These are phyloP conservation scores for Calonectria pseudoreteaudii DNA, from an alignment of 2,329 filamentous ascomycete genomes.

Conservation along the genomic window DNA sequence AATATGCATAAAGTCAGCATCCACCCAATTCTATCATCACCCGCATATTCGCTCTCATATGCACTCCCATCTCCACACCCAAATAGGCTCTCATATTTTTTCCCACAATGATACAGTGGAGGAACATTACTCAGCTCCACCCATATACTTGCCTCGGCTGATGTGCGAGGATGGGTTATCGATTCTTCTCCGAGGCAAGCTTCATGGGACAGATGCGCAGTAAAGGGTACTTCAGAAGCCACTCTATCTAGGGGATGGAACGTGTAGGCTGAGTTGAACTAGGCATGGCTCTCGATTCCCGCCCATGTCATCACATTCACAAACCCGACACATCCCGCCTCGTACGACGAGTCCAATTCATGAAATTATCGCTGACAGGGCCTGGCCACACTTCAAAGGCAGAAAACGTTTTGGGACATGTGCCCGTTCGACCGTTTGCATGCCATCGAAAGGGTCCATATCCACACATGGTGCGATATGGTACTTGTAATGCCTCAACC, in stretches of 20 bases:
- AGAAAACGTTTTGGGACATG: constrained; percentile 47
- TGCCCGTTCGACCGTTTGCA: not conserved
- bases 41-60: too few species aligned
- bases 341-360: constrained; percentile 43
- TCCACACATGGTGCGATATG: constrained; percentile 38
- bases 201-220: constrained; percentile 51
- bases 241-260: constrained; percentile 48
- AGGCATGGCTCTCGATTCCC: constrained; percentile 54
- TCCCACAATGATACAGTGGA: not conserved
- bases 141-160: constrained; percentile 51
- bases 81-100: not conserved
- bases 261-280: constrained; percentile 56
- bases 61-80: not conserved
- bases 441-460: not conserved
- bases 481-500: constrained; percentile 49
- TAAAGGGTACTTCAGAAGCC: constrained; percentile 43
- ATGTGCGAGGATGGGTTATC: constrained; percentile 42
- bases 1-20: not conserved
- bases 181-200: constrained; percentile 49
- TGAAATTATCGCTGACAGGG: constrained; percentile 52
- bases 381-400: constrained; percentile 46
- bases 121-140: constrained; percentile 48
- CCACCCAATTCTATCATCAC: not conserved
- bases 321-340: constrained; percentile 52
- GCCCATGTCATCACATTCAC: constrained; percentile 55